These are phyloP conservation scores for Bremia lactucae DNA, from an alignment of 352 stramenopile genomes.

Conservation along the genomic window DNA sequence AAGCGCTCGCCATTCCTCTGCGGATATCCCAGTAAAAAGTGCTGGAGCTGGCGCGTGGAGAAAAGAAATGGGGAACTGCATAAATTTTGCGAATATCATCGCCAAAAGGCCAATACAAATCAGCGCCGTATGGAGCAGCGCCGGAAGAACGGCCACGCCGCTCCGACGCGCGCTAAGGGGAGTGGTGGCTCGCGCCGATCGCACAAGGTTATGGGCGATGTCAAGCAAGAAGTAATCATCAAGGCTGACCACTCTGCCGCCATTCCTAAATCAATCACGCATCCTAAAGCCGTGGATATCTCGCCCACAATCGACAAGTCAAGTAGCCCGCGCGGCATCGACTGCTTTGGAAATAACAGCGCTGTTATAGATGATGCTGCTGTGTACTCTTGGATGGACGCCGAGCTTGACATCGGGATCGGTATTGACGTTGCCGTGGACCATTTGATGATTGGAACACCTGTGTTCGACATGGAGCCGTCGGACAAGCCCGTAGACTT, in stretches of 20 bases:
- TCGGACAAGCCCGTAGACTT: conserved; percentile 63
- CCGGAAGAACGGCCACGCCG: conserved; percentile 42
- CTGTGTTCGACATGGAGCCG: conserved; percentile 60
- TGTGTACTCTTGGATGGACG: conserved; percentile 62
- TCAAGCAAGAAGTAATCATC: conserved; percentile 15
- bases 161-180: conserved; percentile 16
- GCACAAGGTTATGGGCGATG: conserved; percentile 13
- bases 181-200: conserved; percentile 12
- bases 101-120: conserved; percentile 77
- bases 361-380: conserved; percentile 14
- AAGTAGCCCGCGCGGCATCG: conserved; percentile 42
- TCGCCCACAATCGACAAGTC: conserved; percentile 17
- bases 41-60: conserved; percentile 64
- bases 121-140: conserved; percentile 77
- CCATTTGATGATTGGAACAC: conserved; percentile 68
- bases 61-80: conserved; percentile 79
- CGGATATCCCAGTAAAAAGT: conserved; percentile 79
- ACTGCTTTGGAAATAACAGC: conserved; percentile 26
- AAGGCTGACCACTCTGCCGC: conserved; percentile 13
- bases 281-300: conserved; percentile 15
- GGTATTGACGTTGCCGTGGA: conserved; percentile 58
- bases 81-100: conserved; percentile 82
- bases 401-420: conserved; percentile 58
- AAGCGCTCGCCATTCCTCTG: conserved; percentile 50
- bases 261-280: conserved; percentile 10